phyloP scores from a whole-genome alignment of 306 rosid species.

The Sesbania bispinosa region DNA sequence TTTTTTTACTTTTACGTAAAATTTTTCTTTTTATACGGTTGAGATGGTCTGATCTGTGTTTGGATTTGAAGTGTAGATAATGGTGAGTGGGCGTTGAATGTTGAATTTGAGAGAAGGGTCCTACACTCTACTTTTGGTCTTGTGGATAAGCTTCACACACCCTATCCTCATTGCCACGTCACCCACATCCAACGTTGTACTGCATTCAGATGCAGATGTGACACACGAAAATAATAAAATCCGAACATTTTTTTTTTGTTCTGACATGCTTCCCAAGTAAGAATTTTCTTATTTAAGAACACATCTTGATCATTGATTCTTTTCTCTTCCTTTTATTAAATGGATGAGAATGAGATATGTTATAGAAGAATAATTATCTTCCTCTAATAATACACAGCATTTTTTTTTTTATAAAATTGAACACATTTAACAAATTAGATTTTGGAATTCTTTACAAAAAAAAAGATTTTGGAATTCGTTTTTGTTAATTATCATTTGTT shows the following conservation, averaged over 20 bases:
- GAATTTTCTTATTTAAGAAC: constrained; percentile 5
- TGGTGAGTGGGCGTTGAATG: not conserved
- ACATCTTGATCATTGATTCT: no score
- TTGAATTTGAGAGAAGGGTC: constrained; percentile 24
- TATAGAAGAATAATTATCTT: not conserved
- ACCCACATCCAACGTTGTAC: constrained; percentile 16
- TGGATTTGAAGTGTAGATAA: no score
- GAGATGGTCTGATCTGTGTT: no score
- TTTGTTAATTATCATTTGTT: not conserved
- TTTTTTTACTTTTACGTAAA: no score
- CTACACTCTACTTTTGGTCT: constrained; percentile 22
- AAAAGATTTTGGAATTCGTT: not conserved
- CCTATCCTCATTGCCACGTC: constrained; percentile 34
- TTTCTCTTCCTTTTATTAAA: not conserved
- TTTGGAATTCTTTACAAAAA: no score
- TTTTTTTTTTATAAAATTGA: no score
- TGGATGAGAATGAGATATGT: not conserved
- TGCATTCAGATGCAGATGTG: not conserved
- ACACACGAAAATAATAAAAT: not conserved
- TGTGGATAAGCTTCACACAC: constrained; percentile 51
- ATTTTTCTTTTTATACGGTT: no score
- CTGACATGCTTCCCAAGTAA: constrained; percentile 4
- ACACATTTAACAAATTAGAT: no score
- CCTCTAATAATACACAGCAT: not conserved
- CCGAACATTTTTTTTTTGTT: not conserved